A percentile compares a stretch with the other conserved stretches of the same genome.
These are phyloP conservation scores for Centella asiatica DNA, from an alignment of 129 eudicot genomes.

Conservation along the genomic window DNA sequence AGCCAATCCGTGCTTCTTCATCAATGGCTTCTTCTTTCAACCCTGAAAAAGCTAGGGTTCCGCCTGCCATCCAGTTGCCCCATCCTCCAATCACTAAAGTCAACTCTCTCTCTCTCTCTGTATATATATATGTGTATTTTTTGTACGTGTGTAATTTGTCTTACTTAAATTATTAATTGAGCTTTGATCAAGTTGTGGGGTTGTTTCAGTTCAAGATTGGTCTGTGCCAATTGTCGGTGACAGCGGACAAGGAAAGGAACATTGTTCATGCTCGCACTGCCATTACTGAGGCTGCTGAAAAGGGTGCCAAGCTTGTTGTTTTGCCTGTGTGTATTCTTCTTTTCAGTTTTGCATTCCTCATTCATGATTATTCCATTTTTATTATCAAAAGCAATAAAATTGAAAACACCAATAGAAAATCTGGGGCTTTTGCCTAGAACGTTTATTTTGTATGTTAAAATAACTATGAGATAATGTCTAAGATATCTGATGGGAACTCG, in stretches of 20 bases:
- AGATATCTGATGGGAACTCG: no score
- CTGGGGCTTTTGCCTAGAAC: not conserved
- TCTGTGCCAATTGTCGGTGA: slow-evolving; percentile 77
- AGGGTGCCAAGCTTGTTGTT: slow-evolving; percentile 86
- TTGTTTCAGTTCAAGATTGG: slow-evolving; percentile 42
- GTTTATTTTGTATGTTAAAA: no score
- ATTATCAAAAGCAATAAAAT: not conserved
- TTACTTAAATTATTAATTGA: not conserved
- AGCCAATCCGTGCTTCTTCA: slow-evolving; percentile 8
- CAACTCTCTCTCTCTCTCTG: not conserved
- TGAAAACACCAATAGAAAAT: not conserved
- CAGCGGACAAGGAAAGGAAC: slow-evolving; percentile 79
- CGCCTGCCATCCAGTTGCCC: slow-evolving; percentile 25
- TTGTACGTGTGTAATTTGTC: not conserved
- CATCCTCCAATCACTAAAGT: slow-evolving; percentile 78
- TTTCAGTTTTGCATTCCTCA: not conserved
- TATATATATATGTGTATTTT: not conserved
- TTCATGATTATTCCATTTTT: not conserved
- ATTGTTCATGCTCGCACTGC: slow-evolving; percentile 30
- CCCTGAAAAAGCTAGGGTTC: slow-evolving; percentile 86
- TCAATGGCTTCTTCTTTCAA: slow-evolving; percentile 59
- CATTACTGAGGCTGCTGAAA: slow-evolving; percentile 72
- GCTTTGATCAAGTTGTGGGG: not conserved
- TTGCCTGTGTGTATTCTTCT: slow-evolving; percentile 52
- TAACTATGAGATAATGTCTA: not conserved